Percentiles rank a stretch among this genome's conserved stretches.
phyloP scores from a whole-genome alignment of 2,329 filamentous ascomycete species.

The Trichoderma sp. region DNA sequence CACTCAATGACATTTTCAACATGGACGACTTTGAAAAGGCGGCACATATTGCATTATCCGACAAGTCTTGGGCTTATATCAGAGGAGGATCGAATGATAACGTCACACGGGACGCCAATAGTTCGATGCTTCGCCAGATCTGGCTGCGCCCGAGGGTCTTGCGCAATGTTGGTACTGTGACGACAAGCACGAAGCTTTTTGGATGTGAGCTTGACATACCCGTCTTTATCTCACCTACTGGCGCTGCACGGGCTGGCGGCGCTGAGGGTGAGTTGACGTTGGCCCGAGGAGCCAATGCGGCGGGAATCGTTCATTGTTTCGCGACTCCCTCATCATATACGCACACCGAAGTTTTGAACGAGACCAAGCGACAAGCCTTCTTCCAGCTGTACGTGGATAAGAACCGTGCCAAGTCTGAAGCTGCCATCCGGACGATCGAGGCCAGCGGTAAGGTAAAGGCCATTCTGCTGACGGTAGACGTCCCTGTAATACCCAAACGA shows the following conservation, averaged over 20 bases:
- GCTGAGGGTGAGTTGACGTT: constrained; percentile 20
- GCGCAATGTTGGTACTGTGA: constrained; percentile 14
- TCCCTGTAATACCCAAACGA: constrained; percentile 14
- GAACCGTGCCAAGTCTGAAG: constrained; percentile 11
- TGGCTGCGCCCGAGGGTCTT: constrained; percentile 7
- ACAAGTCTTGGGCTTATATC: constrained; percentile 21
- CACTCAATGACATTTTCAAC: constrained; percentile 11
- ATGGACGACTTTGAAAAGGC: constrained; percentile 25
- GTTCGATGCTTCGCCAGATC: constrained; percentile 19
- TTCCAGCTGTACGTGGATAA: constrained; percentile 22
- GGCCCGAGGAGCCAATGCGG: constrained; percentile 9
- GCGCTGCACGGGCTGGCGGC: constrained; percentile 15
- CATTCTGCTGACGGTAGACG: constrained; percentile 14
- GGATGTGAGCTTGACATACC: constrained; percentile 23
- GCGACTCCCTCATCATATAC: constrained; percentile 23
- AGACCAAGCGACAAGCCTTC: constrained; percentile 15
- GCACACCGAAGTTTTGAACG: background rate
- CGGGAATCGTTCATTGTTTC: constrained; percentile 18
- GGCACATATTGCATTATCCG: constrained; percentile 1
- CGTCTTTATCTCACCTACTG: constrained; percentile 19
- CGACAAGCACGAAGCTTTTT: constrained; percentile 6
- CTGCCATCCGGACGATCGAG: constrained; percentile 15
- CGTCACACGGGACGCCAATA: constrained; percentile 22
- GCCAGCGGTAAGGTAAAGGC: constrained; percentile 18
- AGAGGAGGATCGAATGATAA: constrained; percentile 17